phyloP scores from a whole-genome alignment of 768 basidiomycete genomes.

The Suillus ampliporus region DNA sequence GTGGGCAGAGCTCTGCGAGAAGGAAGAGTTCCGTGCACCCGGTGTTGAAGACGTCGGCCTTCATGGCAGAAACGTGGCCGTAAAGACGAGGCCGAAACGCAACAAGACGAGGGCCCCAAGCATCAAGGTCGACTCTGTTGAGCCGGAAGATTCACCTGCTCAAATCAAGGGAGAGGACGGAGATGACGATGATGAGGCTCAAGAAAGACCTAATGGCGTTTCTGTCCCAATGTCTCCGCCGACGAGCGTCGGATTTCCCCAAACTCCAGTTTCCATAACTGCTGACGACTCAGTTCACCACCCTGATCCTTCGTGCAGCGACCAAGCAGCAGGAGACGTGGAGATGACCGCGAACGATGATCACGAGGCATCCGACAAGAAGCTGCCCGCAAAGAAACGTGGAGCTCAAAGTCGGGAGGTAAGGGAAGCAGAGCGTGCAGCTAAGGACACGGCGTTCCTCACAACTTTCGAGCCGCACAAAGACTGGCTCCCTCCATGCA shows the following conservation, averaged over 20 bases:
- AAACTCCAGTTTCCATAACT: slow-evolving; percentile 23
- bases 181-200: slow-evolving; percentile 17
- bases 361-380: slow-evolving; percentile 40
- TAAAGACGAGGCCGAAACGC: slow-evolving; percentile 42
- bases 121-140: slow-evolving; percentile 47
- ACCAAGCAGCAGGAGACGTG: slow-evolving; percentile 11
- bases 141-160: slow-evolving; percentile 42
- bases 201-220: background rate
- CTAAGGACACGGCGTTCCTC: slow-evolving; percentile 60
- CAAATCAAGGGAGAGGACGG: slow-evolving; percentile 55
- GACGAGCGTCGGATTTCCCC: slow-evolving; percentile 28
- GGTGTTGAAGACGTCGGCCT: slow-evolving; percentile 71
- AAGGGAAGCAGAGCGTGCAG: slow-evolving; percentile 50
- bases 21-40: slow-evolving; percentile 76
- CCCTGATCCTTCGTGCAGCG: slow-evolving; percentile 14
- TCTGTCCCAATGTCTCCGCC: slow-evolving; percentile 35
- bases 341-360: slow-evolving; percentile 18
- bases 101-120: slow-evolving; percentile 49
- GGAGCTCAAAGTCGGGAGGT: slow-evolving; percentile 44
- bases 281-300: slow-evolving; percentile 13
- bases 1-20: slow-evolving; percentile 80
- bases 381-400: slow-evolving; percentile 48
- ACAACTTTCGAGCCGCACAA: slow-evolving; percentile 70
- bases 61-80: slow-evolving; percentile 47
- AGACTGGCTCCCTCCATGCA: slow-evolving; percentile 83